Conservation (phyloP, 805 yeast species). For the Myxozyma neglecta region DNA sequence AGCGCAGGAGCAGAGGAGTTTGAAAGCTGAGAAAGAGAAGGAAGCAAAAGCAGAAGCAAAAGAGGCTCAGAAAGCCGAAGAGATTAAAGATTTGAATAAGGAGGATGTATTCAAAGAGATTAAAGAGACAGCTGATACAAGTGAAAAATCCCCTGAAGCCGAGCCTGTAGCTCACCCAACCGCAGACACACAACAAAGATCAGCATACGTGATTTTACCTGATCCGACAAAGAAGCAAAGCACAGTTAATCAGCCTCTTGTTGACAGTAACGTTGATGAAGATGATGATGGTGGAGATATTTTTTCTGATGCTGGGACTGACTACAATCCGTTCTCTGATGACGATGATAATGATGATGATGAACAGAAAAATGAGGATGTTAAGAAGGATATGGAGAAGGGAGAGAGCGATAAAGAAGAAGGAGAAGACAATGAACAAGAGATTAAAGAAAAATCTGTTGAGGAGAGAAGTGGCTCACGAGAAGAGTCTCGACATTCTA, state of each 20-base stretch:
- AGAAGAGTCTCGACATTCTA: neutral
- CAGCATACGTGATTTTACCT: conserved; percentile 6
- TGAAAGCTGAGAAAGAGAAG: neutral
- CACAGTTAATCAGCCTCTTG: neutral
- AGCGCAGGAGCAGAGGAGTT: neutral
- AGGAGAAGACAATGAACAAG: neutral
- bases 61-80: neutral
- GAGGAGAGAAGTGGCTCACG: too few species aligned
- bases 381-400: neutral
- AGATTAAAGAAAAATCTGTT: too few species aligned
- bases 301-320: conserved; percentile 30
- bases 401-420: neutral
- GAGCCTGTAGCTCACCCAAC: neutral
- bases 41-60: neutral
- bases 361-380: conserved; percentile 1
- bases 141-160: neutral
- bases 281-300: conserved; percentile 25
- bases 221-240: neutral
- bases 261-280: conserved; percentile 4
- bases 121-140: neutral
- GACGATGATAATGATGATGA: conserved; percentile 12
- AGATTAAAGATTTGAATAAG: neutral
- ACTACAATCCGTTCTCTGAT: conserved; percentile 29
- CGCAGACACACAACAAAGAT: neutral
- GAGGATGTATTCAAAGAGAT: neutral